Conservation (phyloP, 768 basidiomycete genomes). For the Leucocoprinus leucothites region DNA sequence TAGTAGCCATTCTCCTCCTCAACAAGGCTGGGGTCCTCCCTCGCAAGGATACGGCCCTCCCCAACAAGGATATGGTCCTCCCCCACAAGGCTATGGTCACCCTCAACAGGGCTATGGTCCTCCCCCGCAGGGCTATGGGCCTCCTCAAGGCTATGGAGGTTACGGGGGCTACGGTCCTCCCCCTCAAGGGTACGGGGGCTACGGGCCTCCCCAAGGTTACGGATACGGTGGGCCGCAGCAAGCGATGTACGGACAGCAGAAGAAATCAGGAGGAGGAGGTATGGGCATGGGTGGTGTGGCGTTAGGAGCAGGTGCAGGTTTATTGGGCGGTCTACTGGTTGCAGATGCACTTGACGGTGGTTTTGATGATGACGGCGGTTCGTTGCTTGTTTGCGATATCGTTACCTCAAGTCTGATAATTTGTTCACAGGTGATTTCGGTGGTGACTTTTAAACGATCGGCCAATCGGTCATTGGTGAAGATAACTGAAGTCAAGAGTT, state of each 20-base stretch:
- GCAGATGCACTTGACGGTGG: constrained; percentile 44
- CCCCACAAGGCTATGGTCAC: not conserved
- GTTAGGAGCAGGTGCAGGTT: constrained; percentile 53
- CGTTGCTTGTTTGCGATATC: not conserved
- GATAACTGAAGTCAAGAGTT: too few species aligned
- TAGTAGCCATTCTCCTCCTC: too few species aligned
- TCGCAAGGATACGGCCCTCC: not conserved
- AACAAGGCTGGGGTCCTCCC: not conserved
- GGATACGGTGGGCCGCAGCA: constrained; percentile 20
- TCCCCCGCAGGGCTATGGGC: not conserved
- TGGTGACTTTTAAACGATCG: too few species aligned
- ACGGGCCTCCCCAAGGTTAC: not conserved
- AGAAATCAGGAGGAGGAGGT: constrained; percentile 49
- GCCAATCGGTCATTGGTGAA: too few species aligned
- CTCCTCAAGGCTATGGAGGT: constrained; percentile 5
- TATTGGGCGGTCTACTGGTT: constrained; percentile 62
- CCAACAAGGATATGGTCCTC: not conserved
- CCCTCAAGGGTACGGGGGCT: constrained; percentile 18
- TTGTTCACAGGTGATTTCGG: too few species aligned
- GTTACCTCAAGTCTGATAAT: too few species aligned
- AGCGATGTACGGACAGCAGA: constrained; percentile 20
- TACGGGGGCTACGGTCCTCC: constrained; percentile 18
- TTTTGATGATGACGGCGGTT: constrained; percentile 22
- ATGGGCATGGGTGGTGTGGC: constrained; percentile 25
- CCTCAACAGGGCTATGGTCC: not conserved